Conservation (phyloP, 768 basidiomycete species). For the Tricholoma matsutake region DNA sequence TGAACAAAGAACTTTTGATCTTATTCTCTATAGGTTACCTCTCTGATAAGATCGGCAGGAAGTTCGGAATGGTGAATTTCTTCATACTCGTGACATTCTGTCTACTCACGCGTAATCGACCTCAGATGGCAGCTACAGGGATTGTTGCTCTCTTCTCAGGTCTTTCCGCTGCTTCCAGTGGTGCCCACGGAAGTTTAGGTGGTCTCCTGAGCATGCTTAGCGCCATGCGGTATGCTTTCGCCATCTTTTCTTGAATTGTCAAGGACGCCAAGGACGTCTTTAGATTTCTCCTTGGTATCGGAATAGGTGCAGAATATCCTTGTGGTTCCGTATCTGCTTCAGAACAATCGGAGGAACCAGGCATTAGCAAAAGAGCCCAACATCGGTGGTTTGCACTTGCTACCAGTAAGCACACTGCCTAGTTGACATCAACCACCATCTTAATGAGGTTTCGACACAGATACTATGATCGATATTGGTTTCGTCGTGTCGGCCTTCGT, state of each 20-base stretch:
- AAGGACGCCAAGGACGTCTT: not conserved
- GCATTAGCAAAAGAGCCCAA: conserved; percentile 75
- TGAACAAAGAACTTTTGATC: not conserved
- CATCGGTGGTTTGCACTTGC: conserved; percentile 86
- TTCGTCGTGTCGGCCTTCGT: conserved; percentile 80
- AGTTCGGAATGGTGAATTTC: conserved; percentile 78
- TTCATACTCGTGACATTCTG: not conserved
- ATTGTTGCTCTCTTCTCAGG: conserved; percentile 85
- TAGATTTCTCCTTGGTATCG: conserved; percentile 87
- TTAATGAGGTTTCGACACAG: conserved; percentile 30
- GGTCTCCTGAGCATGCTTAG: conserved; percentile 78
- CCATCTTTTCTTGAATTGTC: not conserved
- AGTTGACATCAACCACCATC: not conserved
- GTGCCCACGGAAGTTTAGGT: conserved; percentile 64
- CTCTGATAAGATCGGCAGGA: conserved; percentile 83
- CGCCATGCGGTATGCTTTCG: conserved; percentile 60
- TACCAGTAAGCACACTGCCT: conserved; percentile 57
- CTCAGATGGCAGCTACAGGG: conserved; percentile 73
- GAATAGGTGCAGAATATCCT: conserved; percentile 87
- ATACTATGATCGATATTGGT: conserved; percentile 83
- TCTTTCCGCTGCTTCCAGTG: conserved; percentile 79
- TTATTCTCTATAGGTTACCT: conserved; percentile 47
- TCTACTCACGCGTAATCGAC: conserved; percentile 13
- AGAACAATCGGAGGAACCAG: conserved; percentile 84
- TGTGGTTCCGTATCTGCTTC: conserved; percentile 87